Conservation (phyloP, 495 filamentous ascomycete species). For the Usnea hakonensis region DNA sequence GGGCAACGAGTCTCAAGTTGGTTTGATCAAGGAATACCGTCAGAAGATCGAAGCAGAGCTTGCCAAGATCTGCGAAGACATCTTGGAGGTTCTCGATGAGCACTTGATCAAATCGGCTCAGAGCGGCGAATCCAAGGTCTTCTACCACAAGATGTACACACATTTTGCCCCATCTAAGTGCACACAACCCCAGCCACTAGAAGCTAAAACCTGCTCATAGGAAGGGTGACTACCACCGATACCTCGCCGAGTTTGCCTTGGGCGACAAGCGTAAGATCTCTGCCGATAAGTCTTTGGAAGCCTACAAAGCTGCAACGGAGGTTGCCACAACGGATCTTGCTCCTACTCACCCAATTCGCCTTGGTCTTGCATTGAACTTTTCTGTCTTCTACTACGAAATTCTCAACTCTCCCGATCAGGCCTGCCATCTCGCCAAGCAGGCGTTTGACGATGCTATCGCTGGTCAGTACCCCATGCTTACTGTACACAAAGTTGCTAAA, state of each 20-base stretch:
- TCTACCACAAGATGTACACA: slow-evolving; percentile 98
- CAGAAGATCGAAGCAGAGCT: slow-evolving; percentile 99
- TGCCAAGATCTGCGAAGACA: slow-evolving; percentile 98
- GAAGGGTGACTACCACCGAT: slow-evolving; percentile 99
- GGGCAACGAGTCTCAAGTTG: slow-evolving; percentile 90
- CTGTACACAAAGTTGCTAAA: slow-evolving; percentile 21
- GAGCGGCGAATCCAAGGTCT: slow-evolving; percentile 98
- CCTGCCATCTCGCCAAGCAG: slow-evolving; percentile 98
- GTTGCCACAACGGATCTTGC: slow-evolving; percentile 97
- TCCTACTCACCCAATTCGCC: slow-evolving; percentile 97
- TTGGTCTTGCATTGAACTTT: slow-evolving; percentile 98
- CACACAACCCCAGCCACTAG: neutral
- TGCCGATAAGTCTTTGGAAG: slow-evolving; percentile 92
- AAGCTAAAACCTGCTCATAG: slow-evolving; percentile 37
- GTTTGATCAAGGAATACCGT: slow-evolving; percentile 97
- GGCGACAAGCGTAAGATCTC: slow-evolving; percentile 97
- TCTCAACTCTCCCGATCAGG: slow-evolving; percentile 95
- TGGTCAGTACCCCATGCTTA: slow-evolving; percentile 46
- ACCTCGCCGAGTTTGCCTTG: slow-evolving; percentile 95
- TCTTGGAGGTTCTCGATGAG: slow-evolving; percentile 91
- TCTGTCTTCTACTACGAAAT: slow-evolving; percentile 99
- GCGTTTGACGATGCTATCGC: slow-evolving; percentile 99
- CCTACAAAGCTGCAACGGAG: slow-evolving; percentile 96
- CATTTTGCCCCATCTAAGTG: neutral
- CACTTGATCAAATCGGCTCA: slow-evolving; percentile 95